These are phyloP conservation scores for Danielia reshetovae DNA, from an alignment of 805 yeast species.

Conservation along the genomic window DNA sequence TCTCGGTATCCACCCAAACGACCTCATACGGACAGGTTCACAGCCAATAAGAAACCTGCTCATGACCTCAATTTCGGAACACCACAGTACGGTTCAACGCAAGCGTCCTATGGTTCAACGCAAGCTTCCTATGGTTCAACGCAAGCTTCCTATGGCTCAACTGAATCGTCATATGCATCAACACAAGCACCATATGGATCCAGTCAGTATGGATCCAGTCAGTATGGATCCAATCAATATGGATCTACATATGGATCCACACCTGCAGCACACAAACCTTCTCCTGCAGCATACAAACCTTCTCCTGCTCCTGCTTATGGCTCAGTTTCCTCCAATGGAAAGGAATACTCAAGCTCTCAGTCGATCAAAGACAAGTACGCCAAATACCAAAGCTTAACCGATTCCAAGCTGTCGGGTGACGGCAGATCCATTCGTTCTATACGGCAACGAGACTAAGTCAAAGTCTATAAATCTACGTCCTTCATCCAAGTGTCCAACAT, in stretches of 20 bases:
- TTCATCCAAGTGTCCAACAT: slow-evolving; percentile 27
- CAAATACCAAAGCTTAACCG: slow-evolving; percentile 14
- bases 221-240: not conserved
- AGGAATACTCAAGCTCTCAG: not conserved
- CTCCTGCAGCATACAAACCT: slow-evolving; percentile 3
- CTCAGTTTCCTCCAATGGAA: not conserved
- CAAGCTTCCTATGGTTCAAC: not conserved
- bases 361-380: slow-evolving; percentile 25
- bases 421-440: slow-evolving; percentile 14
- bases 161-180: not conserved
- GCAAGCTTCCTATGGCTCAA: not conserved
- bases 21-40: slow-evolving; percentile 9
- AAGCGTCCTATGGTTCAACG: not conserved
- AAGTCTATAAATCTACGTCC: not conserved
- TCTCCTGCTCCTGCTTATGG: slow-evolving; percentile 3
- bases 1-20: slow-evolving; percentile 9
- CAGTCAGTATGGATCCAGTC: slow-evolving; percentile 1
- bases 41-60: slow-evolving; percentile 8
- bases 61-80: slow-evolving; percentile 1
- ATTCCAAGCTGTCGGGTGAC: not conserved
- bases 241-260: not conserved
- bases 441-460: slow-evolving; percentile 11
- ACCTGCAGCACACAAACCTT: slow-evolving; percentile 1
- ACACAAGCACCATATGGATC: slow-evolving; percentile 1
- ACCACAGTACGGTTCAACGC: not conserved